Percentiles rank a stretch among this genome's conserved stretches.
phyloP scores from a whole-genome alignment of 805 yeast genomes.

The Jamesozyma gamospora region DNA sequence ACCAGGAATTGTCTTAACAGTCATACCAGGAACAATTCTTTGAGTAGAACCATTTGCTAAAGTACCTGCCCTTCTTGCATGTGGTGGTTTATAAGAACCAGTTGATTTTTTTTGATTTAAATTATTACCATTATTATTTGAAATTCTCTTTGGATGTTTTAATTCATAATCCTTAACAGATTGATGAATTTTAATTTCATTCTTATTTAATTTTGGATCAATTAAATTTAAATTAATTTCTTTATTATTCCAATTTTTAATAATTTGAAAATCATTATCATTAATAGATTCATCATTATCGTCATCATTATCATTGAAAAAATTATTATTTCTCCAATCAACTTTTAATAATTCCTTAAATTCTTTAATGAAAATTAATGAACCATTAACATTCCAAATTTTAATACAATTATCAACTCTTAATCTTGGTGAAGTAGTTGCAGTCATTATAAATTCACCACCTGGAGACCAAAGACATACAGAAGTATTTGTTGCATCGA shows the following conservation, averaged over 20 bases:
- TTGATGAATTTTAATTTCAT: constrained; percentile 59
- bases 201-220: constrained; percentile 39
- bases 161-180: constrained; percentile 51
- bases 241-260: constrained; percentile 1
- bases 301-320: constrained; percentile 20
- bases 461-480: constrained; percentile 98
- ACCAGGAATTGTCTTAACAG: constrained; percentile 26
- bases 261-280: constrained; percentile 10
- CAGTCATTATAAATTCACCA: constrained; percentile 85
- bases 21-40: constrained; percentile 39
- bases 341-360: constrained; percentile 72
- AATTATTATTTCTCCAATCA: constrained; percentile 62
- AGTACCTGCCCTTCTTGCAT: constrained; percentile 55
- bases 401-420: constrained; percentile 94
- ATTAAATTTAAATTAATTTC: constrained; percentile 6
- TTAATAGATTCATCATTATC: constrained; percentile 27
- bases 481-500: constrained; percentile 91
- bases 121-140: constrained; percentile 10
- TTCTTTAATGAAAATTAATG: constrained; percentile 66
- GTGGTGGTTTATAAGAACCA: constrained; percentile 97
- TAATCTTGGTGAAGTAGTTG: constrained; percentile 93
- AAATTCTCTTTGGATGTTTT: constrained; percentile 29
- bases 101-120: constrained; percentile 41
- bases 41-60: constrained; percentile 42
- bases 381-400: constrained; percentile 87